Evolutionary conservation across 2,329 filamentous ascomycete genomes (phyloP), one percentile per base, ranked within the genome.

Genomic region (Calonectria hawksworthii): DNA sequence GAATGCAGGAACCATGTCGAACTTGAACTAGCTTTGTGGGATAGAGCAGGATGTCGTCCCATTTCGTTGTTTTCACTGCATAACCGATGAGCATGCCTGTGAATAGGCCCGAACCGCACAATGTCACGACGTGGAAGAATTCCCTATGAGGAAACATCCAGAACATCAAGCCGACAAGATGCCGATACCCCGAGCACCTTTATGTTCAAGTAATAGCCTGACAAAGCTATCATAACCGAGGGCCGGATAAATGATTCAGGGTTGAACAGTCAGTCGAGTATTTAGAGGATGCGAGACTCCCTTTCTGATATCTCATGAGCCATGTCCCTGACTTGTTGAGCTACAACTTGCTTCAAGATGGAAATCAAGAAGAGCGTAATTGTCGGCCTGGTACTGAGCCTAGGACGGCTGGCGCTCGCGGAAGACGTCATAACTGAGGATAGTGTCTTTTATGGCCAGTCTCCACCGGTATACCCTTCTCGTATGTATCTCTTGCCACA

Each of bases 401-500:
- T 54, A 3, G 47, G 21, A 32, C 30, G 54, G 16, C 9, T 23
- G 32, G 23, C n/a, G 2, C n/a, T 34, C 1, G 65, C 32, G 8
- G 23, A 54, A 21, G 50, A 56, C 9, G 30, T 56, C 2, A 68
- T 68, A 8, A 68, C 50, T 0, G 65, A 68, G 0, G 65, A 68
- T 16, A 36, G 13, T 21, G 32, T 52, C 47, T 64, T 64, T 16
- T 70, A 70, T 21, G 68, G 68, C 21, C 56, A 51, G 32, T 64
- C 56, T 10, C 68, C 68, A 1, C 34, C 68, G 4, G 47, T 70
- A 14, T 70, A 70, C n/a, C 68, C 68, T n/a, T 64, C 68, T 28
- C 68, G 68, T 70, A 32, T 14, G 68, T 51, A 36, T 16, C 1
- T 61, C 23, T 38, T 14, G 9, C 6, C 11, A 3, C 11, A 9